Percentiles rank a stretch among this genome's conserved stretches.
Conservation (phyloP, 805 yeast species). For the Kluyveromyces lactis region DNA sequence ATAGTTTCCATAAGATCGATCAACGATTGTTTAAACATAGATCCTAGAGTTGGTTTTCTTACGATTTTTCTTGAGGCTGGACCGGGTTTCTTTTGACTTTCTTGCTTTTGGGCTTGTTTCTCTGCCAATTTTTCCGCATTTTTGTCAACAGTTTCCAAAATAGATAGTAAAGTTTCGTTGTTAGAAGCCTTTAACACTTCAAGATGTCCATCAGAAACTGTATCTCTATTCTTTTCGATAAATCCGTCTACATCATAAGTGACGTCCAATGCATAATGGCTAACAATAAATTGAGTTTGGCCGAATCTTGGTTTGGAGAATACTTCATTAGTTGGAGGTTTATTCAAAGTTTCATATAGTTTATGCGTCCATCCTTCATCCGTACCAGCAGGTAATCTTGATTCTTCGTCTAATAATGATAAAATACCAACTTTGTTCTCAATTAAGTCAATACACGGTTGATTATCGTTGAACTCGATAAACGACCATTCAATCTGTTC, state of each 20-base stretch:
- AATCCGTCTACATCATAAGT: slow-evolving; percentile 88
- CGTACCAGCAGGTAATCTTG: slow-evolving; percentile 86
- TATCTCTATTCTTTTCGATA: slow-evolving; percentile 93
- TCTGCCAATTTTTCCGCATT: slow-evolving; percentile 40
- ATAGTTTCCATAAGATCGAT: slow-evolving; percentile 90
- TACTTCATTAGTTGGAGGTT: slow-evolving; percentile 63
- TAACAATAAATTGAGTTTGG: slow-evolving; percentile 77
- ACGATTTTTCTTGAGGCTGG: slow-evolving; percentile 37
- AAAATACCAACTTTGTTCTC: slow-evolving; percentile 85
- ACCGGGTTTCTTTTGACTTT: slow-evolving; percentile 33
- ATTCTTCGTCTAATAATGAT: slow-evolving; percentile 87
- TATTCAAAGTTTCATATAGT: slow-evolving; percentile 76
- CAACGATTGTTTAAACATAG: slow-evolving; percentile 85
- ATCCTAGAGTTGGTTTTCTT: slow-evolving; percentile 89
- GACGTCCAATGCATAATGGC: slow-evolving; percentile 93
- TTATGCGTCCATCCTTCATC: slow-evolving; percentile 90
- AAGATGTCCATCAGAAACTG: slow-evolving; percentile 92
- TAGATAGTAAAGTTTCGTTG: slow-evolving; percentile 55
- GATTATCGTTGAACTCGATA: slow-evolving; percentile 92
- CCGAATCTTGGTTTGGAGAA: slow-evolving; percentile 95
- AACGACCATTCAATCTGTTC: slow-evolving; percentile 96
- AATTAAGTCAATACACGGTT: slow-evolving; percentile 89
- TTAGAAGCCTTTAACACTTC: slow-evolving; percentile 69
- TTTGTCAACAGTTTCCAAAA: slow-evolving; percentile 57
- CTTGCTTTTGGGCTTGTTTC: slow-evolving; percentile 25